Evolutionary conservation across 306 rosid genomes (phyloP), one percentile per base, ranked within the genome.

Genomic region (Alnus rubra): DNA sequence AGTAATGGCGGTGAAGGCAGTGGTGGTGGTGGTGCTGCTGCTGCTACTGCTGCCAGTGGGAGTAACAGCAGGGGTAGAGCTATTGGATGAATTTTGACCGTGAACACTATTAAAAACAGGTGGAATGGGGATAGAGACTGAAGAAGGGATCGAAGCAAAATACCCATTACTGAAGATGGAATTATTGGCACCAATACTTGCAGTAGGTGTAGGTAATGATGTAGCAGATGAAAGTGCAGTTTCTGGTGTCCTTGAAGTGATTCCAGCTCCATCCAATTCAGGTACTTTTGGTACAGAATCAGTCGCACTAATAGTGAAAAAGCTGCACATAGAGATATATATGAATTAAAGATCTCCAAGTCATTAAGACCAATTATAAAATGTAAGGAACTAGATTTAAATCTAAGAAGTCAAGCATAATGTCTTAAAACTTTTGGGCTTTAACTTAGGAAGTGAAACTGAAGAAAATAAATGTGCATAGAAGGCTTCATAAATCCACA

Each of bases 131-230:
- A 82, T 65, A 72, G 90, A 70, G 68, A 80, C 75, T 70, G 81
- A 75, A 52, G 82, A 68, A 69, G 89, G 74, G 78, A 60, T 79
- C 33, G 87, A 71, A 82, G 87, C 77, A 81, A 75, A 47, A 76
- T 88, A 78, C 37, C 92, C 96, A 59, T 80, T 89, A 70, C 67
- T 91, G 47, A 83, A 83, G 80, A 71, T 79, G 58, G 85, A 84
- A 85, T 76, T 87, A 68, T 49, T 73, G 74, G 78, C 71, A 55
- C 86, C 75, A 48, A 78, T 55, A 58, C 88, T 78, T 48, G 88
- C 53, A 42, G 87, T 62, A 53, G 80, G 28, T 49, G 79, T 73
- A 56, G 89, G 65, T 45, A 91, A 39, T 51, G 94, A 58, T 55
- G 79, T 85, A 7, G 88, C 77, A 78, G 91, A 78, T 60, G 83